These are phyloP conservation scores for Globisporangium perplexum DNA, from an alignment of 352 stramenopile genomes.

Conservation along the genomic window DNA sequence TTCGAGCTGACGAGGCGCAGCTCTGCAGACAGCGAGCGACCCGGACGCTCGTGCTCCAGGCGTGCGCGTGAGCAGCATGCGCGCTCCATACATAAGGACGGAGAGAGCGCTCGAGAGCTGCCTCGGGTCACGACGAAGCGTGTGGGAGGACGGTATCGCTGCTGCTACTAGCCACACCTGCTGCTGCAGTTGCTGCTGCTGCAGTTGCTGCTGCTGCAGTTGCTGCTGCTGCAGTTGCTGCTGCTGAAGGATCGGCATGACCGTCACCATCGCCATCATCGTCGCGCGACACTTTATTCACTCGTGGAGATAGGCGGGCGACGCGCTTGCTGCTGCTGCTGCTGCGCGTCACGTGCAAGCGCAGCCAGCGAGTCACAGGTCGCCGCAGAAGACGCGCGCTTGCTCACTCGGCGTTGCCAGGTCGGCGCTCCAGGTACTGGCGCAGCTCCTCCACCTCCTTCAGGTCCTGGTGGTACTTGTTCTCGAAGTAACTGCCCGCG, in stretches of 20 bases:
- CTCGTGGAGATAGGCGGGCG: background rate
- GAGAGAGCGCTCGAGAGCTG: too few species aligned
- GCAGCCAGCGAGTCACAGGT: background rate
- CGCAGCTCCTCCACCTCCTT: slow-evolving; percentile 73
- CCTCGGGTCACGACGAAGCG: too few species aligned
- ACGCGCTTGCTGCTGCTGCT: background rate
- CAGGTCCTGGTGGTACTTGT: slow-evolving; percentile 71
- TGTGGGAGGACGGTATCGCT: background rate
- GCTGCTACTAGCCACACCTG: background rate
- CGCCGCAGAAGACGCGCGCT: background rate
- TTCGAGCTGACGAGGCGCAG: background rate
- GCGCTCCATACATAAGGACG: too few species aligned
- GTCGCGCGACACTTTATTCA: background rate
- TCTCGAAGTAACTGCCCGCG: slow-evolving; percentile 57
- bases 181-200: background rate
- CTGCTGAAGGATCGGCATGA: background rate
- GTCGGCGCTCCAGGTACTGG: slow-evolving; percentile 60
- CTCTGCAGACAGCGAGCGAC: too few species aligned
- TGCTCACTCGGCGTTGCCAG: slow-evolving; percentile 46
- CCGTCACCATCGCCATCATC: background rate
- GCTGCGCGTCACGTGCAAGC: background rate
- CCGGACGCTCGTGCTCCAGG: too few species aligned
- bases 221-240: background rate
- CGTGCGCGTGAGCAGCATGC: too few species aligned
- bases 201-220: too few species aligned